Base-by-base conservation (phyloP, 1,139 yeast species). In the Diutina ranongensis region DNA sequence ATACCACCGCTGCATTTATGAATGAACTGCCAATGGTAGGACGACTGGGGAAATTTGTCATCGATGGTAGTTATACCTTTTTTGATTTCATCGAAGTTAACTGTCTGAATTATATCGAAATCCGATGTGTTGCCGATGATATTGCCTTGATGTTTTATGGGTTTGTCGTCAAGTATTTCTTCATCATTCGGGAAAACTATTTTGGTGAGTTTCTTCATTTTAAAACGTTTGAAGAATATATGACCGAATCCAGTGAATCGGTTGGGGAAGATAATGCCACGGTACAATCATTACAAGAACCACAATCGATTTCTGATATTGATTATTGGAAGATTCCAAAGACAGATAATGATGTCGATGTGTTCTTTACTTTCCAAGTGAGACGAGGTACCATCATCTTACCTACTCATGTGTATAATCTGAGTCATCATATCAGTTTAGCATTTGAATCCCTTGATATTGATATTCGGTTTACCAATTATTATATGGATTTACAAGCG, bases 171-270 rank as follows among this genome's bases (percentile, higher is more conserved):
- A 76, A 83, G 51, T 87, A 85, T 57, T 65, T 89, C 36, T 76
- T 88, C 67, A 74, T 78, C n/a, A 69, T 92, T 45, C 74, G 84
- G 44, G 96, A 85, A 56, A 92, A 92, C 56, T 89, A 89, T 58
- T 84, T 92, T 61, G 98, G 97, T 3, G 94, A 86, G 46, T 71
- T 74, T 50, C 72, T 77, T n/a, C 88, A 82, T 54, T 92, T 89
- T 58, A 79, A 76, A 54, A 92, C 97, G 0, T 73, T 86, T 47
- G 94, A 87, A 52, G 98, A 92, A 59, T 87, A 80, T 53, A 68
- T 75, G 20, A 22, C 22, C n/a, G 45, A 35, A 13, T 31, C 28
- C 13, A n/a, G n/a, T n/a, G n/a, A n/a, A n/a, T n/a, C n/a, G n/a
- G n/a, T n/a, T n/a, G 16, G 34, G 5, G 34, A 27, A 12, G 40